A percentile compares a stretch with the other conserved stretches of the same genome.
These are phyloP conservation scores for Pythium dissimile DNA, from an alignment of 352 stramenopile genomes.

Conservation along the genomic window DNA sequence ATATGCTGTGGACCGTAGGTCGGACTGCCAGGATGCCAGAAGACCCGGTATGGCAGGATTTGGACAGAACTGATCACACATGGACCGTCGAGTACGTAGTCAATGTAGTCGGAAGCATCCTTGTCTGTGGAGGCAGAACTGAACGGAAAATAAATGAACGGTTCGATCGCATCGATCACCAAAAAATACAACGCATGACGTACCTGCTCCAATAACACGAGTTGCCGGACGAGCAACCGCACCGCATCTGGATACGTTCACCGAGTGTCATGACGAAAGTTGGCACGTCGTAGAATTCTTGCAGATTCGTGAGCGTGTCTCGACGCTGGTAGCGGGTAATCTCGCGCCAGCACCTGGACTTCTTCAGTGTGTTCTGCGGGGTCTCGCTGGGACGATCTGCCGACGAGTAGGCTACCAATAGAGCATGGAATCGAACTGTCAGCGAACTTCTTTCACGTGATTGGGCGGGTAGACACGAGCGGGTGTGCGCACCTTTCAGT, in stretches of 20 bases:
- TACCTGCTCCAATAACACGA: slow-evolving; percentile 86
- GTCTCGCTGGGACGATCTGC: slow-evolving; percentile 24
- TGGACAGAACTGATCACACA: slow-evolving; percentile 61
- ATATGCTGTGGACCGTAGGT: slow-evolving; percentile 72
- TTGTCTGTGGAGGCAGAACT: slow-evolving; percentile 61
- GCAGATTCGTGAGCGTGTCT: slow-evolving; percentile 29
- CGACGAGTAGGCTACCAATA: slow-evolving; percentile 27
- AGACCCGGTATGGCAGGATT: slow-evolving; percentile 77
- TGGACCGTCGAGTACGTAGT: slow-evolving; percentile 54
- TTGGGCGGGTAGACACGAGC: too few species aligned
- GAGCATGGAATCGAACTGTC: too few species aligned
- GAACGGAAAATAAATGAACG: not conserved
- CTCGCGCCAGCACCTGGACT: slow-evolving; percentile 63
- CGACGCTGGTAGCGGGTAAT: slow-evolving; percentile 32
- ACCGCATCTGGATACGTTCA: slow-evolving; percentile 59
- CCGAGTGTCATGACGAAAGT: slow-evolving; percentile 48
- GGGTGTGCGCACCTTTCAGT: slow-evolving; percentile 33
- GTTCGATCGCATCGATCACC: not conserved
- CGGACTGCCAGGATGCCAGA: slow-evolving; percentile 69
- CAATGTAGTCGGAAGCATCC: slow-evolving; percentile 67
- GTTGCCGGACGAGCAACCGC: slow-evolving; percentile 64
- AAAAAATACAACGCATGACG: not conserved
- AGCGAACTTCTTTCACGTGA: too few species aligned
- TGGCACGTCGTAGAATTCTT: slow-evolving; percentile 30
- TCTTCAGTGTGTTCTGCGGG: slow-evolving; percentile 53